Evolutionary conservation across 768 basidiomycete genomes (phyloP).

Genomic region (Leucocoprinus sp.): DNA sequence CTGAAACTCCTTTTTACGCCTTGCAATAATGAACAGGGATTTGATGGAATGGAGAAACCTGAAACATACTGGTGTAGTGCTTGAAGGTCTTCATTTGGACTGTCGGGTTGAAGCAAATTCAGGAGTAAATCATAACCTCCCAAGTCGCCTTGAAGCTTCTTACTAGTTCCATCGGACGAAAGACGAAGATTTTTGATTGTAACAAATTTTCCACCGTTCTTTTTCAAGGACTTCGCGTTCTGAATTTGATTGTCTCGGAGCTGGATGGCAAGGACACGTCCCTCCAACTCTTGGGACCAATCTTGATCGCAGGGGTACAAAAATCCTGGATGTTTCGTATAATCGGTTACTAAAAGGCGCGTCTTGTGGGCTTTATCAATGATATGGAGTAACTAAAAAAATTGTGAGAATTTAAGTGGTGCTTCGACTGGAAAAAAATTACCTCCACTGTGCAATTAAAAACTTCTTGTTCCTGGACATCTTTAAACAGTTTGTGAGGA

Average conservation of each 20-base stretch:
- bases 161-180: constrained; percentile 23
- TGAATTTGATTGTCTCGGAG: constrained; percentile 41
- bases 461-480: constrained; percentile 33
- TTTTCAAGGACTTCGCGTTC: constrained; percentile 27
- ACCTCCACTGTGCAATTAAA: constrained; percentile 59
- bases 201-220: constrained; percentile 38
- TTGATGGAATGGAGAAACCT: not conserved
- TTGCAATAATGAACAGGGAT: not conserved
- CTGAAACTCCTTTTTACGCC: constrained; percentile 3
- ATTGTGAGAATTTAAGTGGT: not conserved
- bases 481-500: constrained; percentile 38
- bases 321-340: constrained; percentile 43
- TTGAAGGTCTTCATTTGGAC: constrained; percentile 30
- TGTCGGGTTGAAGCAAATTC: constrained; percentile 27
- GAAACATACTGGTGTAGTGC: constrained; percentile 32
- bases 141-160: constrained; percentile 33
- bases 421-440: not conserved
- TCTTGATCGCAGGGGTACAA: constrained; percentile 20
- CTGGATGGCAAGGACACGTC: constrained; percentile 42
- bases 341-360: constrained; percentile 57
- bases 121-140: constrained; percentile 41
- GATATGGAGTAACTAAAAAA: constrained; percentile 39
- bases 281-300: constrained; percentile 40
- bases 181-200: constrained; percentile 45
- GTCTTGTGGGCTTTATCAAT: constrained; percentile 24